These are phyloP conservation scores for Boletus rubescentipes DNA, from an alignment of 768 basidiomycete species.

Conservation along the genomic window DNA sequence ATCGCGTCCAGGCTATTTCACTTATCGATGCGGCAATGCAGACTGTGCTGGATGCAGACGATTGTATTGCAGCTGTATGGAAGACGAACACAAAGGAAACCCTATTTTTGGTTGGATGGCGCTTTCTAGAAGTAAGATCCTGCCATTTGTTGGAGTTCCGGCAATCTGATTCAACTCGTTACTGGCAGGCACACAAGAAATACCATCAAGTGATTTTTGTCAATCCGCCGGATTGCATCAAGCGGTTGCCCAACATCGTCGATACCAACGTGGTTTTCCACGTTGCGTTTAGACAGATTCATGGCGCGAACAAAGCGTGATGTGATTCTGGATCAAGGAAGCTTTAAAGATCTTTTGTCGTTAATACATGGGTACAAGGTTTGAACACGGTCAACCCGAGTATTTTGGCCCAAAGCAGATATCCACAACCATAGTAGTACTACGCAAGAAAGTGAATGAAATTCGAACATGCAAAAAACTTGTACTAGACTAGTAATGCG, in stretches of 20 bases:
- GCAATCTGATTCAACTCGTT: not conserved
- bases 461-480: too few species aligned
- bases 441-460: too few species aligned
- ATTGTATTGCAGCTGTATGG: not conserved
- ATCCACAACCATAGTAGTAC: too few species aligned
- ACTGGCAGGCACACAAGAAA: not conserved
- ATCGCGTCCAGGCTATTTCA: not conserved
- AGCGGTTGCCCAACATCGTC: not conserved
- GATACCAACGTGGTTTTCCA: too few species aligned
- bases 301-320: not conserved
- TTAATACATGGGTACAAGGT: too few species aligned
- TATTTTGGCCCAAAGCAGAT: too few species aligned
- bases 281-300: not conserved
- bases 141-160: not conserved
- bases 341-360: too few species aligned
- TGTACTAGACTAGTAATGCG: too few species aligned
- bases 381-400: too few species aligned
- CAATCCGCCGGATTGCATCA: constrained; percentile 2
- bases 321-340: too few species aligned
- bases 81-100: not conserved
- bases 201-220: not conserved
- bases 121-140: not conserved
- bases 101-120: too few species aligned
- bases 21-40: constrained; percentile 1
- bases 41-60: not conserved